Conservation (phyloP, 257 asterid species). For the Lantana camara region DNA sequence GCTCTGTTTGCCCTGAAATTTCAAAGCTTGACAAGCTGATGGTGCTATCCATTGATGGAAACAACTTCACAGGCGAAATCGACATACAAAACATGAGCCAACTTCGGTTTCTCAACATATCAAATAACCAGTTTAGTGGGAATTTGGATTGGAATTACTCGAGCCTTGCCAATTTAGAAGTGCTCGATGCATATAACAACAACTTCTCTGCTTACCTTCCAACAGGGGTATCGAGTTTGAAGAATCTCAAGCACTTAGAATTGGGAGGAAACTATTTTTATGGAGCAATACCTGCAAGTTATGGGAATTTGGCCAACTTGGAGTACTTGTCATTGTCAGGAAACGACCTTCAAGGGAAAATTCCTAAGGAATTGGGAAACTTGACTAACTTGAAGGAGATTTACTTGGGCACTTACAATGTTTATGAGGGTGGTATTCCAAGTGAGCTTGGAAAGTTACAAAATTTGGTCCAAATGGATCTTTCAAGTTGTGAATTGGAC, state of each 20-base stretch:
- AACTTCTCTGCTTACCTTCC: constrained; percentile 74
- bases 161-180: constrained; percentile 52
- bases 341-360: constrained; percentile 68
- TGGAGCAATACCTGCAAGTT: constrained; percentile 63
- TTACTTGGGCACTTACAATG: constrained; percentile 74
- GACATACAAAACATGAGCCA: constrained; percentile 58
- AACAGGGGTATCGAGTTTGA: constrained; percentile 49
- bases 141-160: constrained; percentile 77
- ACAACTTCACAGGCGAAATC: constrained; percentile 94
- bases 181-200: constrained; percentile 80
- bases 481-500: constrained; percentile 67
- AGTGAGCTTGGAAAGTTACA: constrained; percentile 70
- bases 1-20: constrained; percentile 68
- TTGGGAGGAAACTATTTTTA: constrained; percentile 82
- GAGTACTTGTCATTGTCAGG: constrained; percentile 84
- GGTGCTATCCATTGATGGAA: constrained; percentile 81
- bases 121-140: constrained; percentile 74
- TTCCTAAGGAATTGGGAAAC: constrained; percentile 77
- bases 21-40: constrained; percentile 56
- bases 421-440: constrained; percentile 79
- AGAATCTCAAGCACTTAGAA: constrained; percentile 71
- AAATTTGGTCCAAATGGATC: constrained; percentile 71
- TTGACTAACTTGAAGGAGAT: constrained; percentile 74
- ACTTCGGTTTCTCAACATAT: constrained; percentile 67
- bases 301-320: constrained; percentile 53